These are phyloP conservation scores for Escallonia herrerae DNA, from an alignment of 129 eudicot genomes.

Conservation along the genomic window DNA sequence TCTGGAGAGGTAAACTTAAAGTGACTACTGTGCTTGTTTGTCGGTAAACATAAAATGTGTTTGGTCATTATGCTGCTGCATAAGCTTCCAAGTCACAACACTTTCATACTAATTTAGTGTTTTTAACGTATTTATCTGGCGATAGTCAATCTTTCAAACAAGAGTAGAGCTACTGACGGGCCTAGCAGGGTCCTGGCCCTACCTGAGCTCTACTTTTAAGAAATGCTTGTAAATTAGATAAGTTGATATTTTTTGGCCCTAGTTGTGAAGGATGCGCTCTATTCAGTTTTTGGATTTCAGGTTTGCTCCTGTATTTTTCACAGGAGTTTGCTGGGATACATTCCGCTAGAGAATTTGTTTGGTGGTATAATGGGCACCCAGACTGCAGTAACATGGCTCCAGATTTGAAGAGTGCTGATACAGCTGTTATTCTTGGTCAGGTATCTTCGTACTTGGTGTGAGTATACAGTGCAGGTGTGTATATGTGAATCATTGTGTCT, in stretches of 20 bases:
- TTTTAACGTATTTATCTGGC: too few species aligned
- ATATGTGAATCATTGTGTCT: not conserved
- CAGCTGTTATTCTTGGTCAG: constrained; percentile 98
- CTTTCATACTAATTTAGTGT: too few species aligned
- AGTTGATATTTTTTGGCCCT: not conserved
- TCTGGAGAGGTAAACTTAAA: constrained; percentile 62
- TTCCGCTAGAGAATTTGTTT: constrained; percentile 96
- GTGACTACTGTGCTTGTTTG: too few species aligned
- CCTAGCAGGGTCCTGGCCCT: too few species aligned
- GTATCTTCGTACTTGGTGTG: constrained; percentile 28
- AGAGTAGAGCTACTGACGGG: too few species aligned
- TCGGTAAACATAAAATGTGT: too few species aligned
- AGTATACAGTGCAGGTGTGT: not conserved
- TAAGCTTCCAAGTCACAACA: too few species aligned
- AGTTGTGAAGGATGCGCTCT: not conserved
- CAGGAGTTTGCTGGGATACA: constrained; percentile 71
- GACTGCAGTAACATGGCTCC: constrained; percentile 64
- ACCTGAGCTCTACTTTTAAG: too few species aligned
- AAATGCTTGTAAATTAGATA: too few species aligned
- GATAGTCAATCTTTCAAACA: too few species aligned
- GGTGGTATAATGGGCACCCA: constrained; percentile 99
- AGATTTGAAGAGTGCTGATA: constrained; percentile 70
- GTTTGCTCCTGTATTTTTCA: constrained; percentile 9
- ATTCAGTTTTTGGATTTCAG: not conserved
- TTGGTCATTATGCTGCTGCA: too few species aligned